Percentiles rank a stretch among this genome's conserved stretches.
Evolutionary conservation across 169 alveolate genomes (phyloP).

Genomic region (Plasmodium gaboni): DNA sequence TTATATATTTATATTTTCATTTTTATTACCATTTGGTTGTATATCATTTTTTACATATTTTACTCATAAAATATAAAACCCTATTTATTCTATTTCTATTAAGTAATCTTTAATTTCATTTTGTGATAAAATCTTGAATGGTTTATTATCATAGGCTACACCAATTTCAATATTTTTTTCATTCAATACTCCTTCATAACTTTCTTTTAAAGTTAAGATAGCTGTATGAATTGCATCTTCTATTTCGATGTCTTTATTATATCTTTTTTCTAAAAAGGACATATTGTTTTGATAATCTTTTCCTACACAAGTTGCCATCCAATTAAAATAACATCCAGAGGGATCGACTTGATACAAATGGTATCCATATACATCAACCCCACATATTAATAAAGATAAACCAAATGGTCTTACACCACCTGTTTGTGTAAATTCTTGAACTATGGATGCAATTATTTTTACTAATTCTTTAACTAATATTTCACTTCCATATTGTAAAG

Average conservation of each 20-base stretch:
- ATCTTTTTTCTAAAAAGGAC: conserved; percentile 98
- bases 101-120: conserved; percentile 93
- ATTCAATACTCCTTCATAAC: conserved; percentile 98
- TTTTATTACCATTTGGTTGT: too few species aligned
- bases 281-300: conserved; percentile 96
- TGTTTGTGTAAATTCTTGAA: conserved; percentile 98
- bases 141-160: conserved; percentile 92
- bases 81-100: conserved; percentile 91
- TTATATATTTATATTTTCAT: too few species aligned
- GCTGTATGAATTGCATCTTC: conserved; percentile 98
- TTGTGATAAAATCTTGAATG: conserved; percentile 91
- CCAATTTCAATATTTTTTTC: conserved; percentile 98
- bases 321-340: conserved; percentile 97
- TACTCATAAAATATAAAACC: background rate
- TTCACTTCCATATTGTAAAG: conserved; percentile 93
- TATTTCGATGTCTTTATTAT: conserved; percentile 94
- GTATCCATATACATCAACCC: conserved; percentile 91
- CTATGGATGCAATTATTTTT: conserved; percentile 95
- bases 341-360: conserved; percentile 97
- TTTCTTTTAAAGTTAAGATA: conserved; percentile 93
- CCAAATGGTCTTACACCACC: conserved; percentile 99
- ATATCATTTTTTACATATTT: too few species aligned
- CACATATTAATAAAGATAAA: conserved; percentile 92
- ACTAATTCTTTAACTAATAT: conserved; percentile 96
- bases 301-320: conserved; percentile 99